Base-by-base conservation (phyloP, 345 rosid species). In the Arabis alpina region DNA sequence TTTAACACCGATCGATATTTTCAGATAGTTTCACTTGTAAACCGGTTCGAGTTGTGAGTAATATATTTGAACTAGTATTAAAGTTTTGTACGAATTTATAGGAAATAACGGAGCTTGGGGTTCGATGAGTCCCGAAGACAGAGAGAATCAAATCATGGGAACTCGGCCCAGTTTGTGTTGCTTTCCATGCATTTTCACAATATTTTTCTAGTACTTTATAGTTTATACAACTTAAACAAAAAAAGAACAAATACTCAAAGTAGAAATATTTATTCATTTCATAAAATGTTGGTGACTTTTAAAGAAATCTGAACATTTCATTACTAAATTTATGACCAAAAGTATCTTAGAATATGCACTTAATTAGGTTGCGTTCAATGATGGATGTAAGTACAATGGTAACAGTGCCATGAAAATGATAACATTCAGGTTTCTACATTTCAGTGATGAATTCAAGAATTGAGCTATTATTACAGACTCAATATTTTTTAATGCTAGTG, bases 71-170 rank as follows among this genome's bases (percentile, higher is more conserved):
- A 41, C 13, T 13, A 8, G 42, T 25, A 12, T 5, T 5, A 39
- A 12, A 27, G 45, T 23, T 55, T 36, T 36, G 25, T 30, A 50
- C 24, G 43, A 61, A 68, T 36, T 34, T 34, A 61, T 47, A 27
- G 44, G 56, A 67, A 75, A 49, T 63, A 76, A 11, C 28, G 66
- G 54, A 36, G 52, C 60, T 25, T 75, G 28, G 72, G 30, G 54
- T 65, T 71, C 60, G 64, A 43, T 73, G 86, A 85, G 85, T 83
- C 77, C 87, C 84, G 76, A 83, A 76, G 83, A 77, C 81, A 82
- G 75, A 82, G 76, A 84, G 82, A 79, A 82, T 74, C 71, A 69
- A 55, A 30, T 63, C 44, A 63, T 54, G 81, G 82, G 76, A 79
- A 84, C 73, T 71, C 76, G 80, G 32, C 75, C 64, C 76, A 57